Evolutionary conservation across 1,284 basidiomycete species (phyloP), one percentile per base, ranked within the genome.

Genomic region (Puccinia hordei): DNA sequence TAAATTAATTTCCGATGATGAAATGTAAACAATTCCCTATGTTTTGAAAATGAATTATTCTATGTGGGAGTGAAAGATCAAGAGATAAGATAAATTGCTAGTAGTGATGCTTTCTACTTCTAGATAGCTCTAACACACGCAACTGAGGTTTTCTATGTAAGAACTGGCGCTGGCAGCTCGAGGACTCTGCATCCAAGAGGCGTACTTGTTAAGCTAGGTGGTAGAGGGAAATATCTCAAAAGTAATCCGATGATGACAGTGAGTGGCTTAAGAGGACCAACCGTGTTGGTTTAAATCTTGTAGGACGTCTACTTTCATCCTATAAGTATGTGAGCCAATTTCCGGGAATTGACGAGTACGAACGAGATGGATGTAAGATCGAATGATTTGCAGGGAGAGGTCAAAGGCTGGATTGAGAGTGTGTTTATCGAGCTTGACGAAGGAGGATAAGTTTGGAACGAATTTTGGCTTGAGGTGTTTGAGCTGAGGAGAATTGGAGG

Each of bases 401-500:
- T 79, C 51, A 51, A 66, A 79, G 35, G n/a, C 30, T 17, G 65
- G 65, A 71, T 59, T 57, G 10, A 41, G 24, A 4, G 68, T 41
- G 8, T 77, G 46, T 9, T 33, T 51, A 55, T 51, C 49, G 19
- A 55, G 49, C 30, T 22, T 65, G 61, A 63, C 46, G 17, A 41
- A 41, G 41, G 59, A 51, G 33, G 75, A 53, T 41, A 69, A 35
- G 68, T 71, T 55, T 13, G 93, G 88, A 30, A 93, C 93, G 84
- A 96, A 99, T 88, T 91, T 92, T 59, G 93, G 91, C 85, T 92
- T 90, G 86, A 90, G 90, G 15, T 51, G 51, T 9, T 71, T 49
- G 51, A 53, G 44, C 3, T 22, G 68, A 71, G 35, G 12, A 13
- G 68, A 71, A 44, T 33, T 30, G 33, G 81, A 82, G 49, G 82